Percentiles rank a stretch among this genome's conserved stretches.
Conservation (phyloP, 1,139 yeast species). For the Yamadazyma taylorii region DNA sequence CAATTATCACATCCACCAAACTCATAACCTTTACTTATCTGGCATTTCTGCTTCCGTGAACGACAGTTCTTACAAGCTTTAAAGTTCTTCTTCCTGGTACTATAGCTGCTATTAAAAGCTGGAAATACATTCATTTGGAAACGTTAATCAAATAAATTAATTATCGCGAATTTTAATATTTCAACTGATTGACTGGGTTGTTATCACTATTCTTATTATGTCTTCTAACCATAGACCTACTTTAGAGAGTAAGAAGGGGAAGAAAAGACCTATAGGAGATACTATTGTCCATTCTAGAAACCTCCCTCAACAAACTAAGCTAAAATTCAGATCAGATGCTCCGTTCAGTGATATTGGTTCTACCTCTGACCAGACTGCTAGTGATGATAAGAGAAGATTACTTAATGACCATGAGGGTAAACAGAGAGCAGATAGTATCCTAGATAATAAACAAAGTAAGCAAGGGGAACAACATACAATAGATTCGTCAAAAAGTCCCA, state of each 20-base stretch:
- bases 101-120: constrained; percentile 52
- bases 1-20: constrained; percentile 37
- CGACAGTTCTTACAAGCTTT: constrained; percentile 52
- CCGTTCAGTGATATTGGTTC: constrained; percentile 13
- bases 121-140: constrained; percentile 52
- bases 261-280: constrained; percentile 38
- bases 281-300: constrained; percentile 66
- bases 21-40: constrained; percentile 30
- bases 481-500: background rate
- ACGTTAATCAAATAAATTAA: background rate
- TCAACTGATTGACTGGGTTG: too few relatives aligned
- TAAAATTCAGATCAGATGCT: constrained; percentile 56
- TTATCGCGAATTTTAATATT: too few relatives aligned
- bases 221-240: constrained; percentile 92
- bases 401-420: constrained; percentile 8
- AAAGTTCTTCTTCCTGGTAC: constrained; percentile 51
- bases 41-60: constrained; percentile 39
- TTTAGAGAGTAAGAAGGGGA: constrained; percentile 82
- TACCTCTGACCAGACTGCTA: constrained; percentile 13
- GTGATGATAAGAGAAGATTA: constrained; percentile 17
- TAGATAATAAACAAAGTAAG: too few relatives aligned
- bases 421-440: background rate
- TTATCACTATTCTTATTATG: too few relatives aligned
- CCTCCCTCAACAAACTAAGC: constrained; percentile 66
- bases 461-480: too few relatives aligned